A percentile compares a stretch with the other conserved stretches of the same genome.
Conservation (phyloP, 2,329 filamentous ascomycete genomes). For the Ophiostoma himal-ulmi region DNA sequence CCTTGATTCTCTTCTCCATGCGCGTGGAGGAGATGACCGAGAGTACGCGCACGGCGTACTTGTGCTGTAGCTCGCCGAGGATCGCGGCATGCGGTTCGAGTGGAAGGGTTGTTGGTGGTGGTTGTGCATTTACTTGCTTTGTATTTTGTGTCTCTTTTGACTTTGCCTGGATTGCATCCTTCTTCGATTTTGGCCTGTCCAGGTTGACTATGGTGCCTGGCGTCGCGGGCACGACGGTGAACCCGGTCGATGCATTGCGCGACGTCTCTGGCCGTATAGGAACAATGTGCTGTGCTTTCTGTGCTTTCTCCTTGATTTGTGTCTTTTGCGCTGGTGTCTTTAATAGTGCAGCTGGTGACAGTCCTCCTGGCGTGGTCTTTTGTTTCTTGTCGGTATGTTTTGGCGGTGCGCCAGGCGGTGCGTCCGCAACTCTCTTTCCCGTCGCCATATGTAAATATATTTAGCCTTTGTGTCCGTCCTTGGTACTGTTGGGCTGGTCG, state of each 20-base stretch:
- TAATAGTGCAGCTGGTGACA: not conserved
- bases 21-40: constrained; percentile 56
- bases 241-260: not conserved
- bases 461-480: too few species aligned
- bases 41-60: constrained; percentile 46
- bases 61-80: constrained; percentile 40
- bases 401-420: not conserved
- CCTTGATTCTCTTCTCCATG: constrained; percentile 50
- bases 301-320: not conserved
- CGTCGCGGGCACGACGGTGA: constrained; percentile 18
- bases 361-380: constrained; percentile 4
- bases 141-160: constrained; percentile 26
- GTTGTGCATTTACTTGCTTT: constrained; percentile 27
- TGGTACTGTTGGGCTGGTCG: too few species aligned
- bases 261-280: not conserved
- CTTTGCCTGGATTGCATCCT: constrained; percentile 1
- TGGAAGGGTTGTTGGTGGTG: constrained; percentile 28
- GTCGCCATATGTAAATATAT: not conserved
- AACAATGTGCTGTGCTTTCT: not conserved
- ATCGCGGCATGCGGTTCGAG: constrained; percentile 39
- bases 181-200: not conserved
- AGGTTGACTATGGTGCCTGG: constrained; percentile 15
- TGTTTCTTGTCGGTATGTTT: constrained; percentile 18
- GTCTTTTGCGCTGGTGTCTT: not conserved
- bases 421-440: constrained; percentile 8